A percentile compares a stretch with the other conserved stretches of the same genome.
These are phyloP conservation scores for Theobroma grandiflorum DNA, from an alignment of 441 rosid species.

Conservation along the genomic window DNA sequence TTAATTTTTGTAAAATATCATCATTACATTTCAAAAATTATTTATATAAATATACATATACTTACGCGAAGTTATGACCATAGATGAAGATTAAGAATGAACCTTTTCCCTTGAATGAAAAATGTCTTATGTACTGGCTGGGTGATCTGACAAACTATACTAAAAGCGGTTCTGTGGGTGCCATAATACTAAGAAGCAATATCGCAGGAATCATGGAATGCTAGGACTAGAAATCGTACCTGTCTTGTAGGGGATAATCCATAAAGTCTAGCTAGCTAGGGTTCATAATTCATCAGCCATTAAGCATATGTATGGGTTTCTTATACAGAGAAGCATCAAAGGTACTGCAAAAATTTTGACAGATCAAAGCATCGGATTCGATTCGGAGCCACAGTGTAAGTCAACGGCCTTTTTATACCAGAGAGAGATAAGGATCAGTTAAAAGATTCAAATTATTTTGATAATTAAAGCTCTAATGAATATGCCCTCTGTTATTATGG, in stretches of 20 bases:
- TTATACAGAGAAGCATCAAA: background rate
- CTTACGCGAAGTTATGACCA: too few species aligned
- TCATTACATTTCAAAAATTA: too few species aligned
- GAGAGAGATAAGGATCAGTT: background rate
- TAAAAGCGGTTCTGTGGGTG: background rate
- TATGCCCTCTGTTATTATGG: conserved; percentile 24
- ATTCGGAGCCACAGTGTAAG: conserved; percentile 27
- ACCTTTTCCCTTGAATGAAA: too few species aligned
- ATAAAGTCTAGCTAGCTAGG: conserved; percentile 1
- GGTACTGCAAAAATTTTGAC: too few species aligned
- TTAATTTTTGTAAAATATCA: too few species aligned
- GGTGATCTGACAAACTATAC: too few species aligned
- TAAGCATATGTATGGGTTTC: background rate
- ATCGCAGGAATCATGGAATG: conserved; percentile 15
- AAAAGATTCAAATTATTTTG: conserved; percentile 16
- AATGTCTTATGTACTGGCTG: too few species aligned
- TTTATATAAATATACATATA: too few species aligned
- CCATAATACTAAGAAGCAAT: background rate
- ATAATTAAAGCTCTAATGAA: conserved; percentile 16
- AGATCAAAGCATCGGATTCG: conserved; percentile 38
- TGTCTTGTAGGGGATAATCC: background rate
- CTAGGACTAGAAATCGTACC: background rate
- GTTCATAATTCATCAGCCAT: background rate
- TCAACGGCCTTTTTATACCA: conserved; percentile 29
- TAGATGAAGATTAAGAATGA: too few species aligned